phyloP scores from a whole-genome alignment of 2,329 filamentous ascomycete species.

The Hypocreales sp. region DNA sequence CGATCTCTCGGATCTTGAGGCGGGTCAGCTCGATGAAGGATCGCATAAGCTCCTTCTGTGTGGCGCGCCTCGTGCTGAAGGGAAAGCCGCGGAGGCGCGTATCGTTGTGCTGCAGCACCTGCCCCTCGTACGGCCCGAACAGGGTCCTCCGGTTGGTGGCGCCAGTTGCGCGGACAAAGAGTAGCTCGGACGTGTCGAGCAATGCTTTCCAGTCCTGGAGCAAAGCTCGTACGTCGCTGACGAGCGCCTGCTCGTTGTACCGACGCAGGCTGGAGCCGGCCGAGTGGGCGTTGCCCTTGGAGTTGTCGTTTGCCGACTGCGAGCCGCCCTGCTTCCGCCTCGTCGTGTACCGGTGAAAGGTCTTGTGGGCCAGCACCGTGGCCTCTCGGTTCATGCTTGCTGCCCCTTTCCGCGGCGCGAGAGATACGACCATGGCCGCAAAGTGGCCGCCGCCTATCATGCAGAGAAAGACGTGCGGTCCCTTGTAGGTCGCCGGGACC shows the following conservation, averaged over 20 bases:
- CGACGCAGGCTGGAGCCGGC: conserved; percentile 79
- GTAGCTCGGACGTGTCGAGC: conserved; percentile 68
- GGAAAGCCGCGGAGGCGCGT: conserved; percentile 73
- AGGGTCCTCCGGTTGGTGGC: conserved; percentile 73
- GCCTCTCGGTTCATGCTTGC: conserved; percentile 68
- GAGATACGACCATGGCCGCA: conserved; percentile 85
- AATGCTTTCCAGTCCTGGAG: conserved; percentile 72
- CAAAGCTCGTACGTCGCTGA: conserved; percentile 72
- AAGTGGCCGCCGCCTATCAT: conserved; percentile 99
- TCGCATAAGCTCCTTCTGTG: conserved; percentile 86
- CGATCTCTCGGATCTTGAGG: conserved; percentile 68
- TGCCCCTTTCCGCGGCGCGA: conserved; percentile 64
- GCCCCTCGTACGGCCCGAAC: conserved; percentile 82
- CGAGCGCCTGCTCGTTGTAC: conserved; percentile 85
- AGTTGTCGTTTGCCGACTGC: conserved; percentile 83
- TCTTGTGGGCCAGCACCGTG: conserved; percentile 86
- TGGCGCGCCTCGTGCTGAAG: conserved; percentile 82
- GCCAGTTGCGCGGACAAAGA: conserved; percentile 85
- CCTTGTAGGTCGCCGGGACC: conserved; percentile 41
- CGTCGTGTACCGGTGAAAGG: conserved; percentile 94
- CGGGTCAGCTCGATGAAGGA: conserved; percentile 88
- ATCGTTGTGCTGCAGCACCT: conserved; percentile 69
- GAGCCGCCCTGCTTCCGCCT: conserved; percentile 90
- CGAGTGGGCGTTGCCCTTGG: conserved; percentile 89
- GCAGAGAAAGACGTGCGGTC: conserved; percentile 84